These are phyloP conservation scores for Microbotryum saponariae DNA, from an alignment of 1,284 basidiomycete species.

Conservation along the genomic window DNA sequence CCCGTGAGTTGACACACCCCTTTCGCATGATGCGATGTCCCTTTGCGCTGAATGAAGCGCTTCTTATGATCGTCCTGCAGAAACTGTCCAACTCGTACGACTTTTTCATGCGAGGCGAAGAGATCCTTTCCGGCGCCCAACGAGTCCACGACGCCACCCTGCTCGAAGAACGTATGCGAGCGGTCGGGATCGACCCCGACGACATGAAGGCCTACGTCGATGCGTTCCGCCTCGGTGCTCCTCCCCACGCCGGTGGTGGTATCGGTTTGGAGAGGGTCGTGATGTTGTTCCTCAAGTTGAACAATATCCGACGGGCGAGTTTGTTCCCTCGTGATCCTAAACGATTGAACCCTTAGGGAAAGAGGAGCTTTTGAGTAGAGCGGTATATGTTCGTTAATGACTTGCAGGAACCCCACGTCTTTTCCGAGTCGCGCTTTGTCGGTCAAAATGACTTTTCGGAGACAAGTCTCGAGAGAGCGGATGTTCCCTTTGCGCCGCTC, in stretches of 20 bases:
- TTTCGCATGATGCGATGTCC: too few relatives aligned
- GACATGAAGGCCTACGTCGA: conserved; percentile 81
- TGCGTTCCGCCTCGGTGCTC: conserved; percentile 86
- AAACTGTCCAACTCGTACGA: conserved; percentile 96
- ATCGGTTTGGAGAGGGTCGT: conserved; percentile 43
- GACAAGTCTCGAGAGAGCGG: not conserved
- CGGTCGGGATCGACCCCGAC: conserved; percentile 35
- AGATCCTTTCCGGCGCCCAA: conserved; percentile 95
- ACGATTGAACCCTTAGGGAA: conserved; percentile 33
- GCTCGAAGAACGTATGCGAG: conserved; percentile 48
- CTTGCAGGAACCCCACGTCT: not conserved
- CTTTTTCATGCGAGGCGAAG: conserved; percentile 99
- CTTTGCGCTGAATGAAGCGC: not conserved
- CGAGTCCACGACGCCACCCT: conserved; percentile 74
- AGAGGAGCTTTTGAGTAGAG: not conserved
- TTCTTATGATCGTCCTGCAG: conserved; percentile 42
- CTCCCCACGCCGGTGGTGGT: conserved; percentile 60
- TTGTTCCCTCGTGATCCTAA: conserved; percentile 64
- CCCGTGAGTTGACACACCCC: conserved; percentile 50
- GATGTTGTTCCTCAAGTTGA: conserved; percentile 67
- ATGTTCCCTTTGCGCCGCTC: too few relatives aligned
- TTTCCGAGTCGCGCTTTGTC: not conserved
- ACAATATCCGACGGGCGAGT: conserved; percentile 88
- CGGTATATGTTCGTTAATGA: not conserved
- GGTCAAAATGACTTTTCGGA: too few relatives aligned